Evolutionary conservation across 2,329 filamentous ascomycete genomes (phyloP), one percentile per base, ranked within the genome.

Genomic region (Scedosporium minutisporum): DNA sequence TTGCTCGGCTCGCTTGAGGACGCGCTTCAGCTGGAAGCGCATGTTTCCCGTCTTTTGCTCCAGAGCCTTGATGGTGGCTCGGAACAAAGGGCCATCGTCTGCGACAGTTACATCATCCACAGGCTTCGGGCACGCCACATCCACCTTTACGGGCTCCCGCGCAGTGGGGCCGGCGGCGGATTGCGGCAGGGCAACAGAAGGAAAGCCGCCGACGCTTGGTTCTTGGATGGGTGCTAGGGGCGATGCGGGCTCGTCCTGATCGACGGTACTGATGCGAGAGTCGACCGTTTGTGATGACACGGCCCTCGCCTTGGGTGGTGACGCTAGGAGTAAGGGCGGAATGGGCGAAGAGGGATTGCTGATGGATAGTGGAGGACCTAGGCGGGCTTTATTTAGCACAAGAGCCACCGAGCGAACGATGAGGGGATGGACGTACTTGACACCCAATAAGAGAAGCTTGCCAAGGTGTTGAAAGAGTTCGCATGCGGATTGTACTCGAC

Each of bases 21-120:
- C 90, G 71, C 95, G 96, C 75, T 99, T 99, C 87, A 97, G 97
- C 68, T 93, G 90, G 23, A 85, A 81, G 64, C 93, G 88, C 90
- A 99, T 95, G 68, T 90, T 96, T 53, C 92, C 91, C 0, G 93
- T 99, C 78, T 96, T 97, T 71, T 96, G 93, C 74, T 99, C 95
- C 29, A 97, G 78, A 0, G 93, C 89, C 73, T 97, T 97, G 82
- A 99, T 96, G 0, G 95, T 97, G 18, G 95, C 96, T 65, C 96
- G 86, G 76, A 99, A 99, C 1, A 99, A 81, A 0, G 96, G 95
- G 0, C 95, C 95, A 75, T 99, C 95, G 68, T 97, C 95, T 23
- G 89, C 87, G 23, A 89, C 84, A 65, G 88, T 87, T 75, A 91
- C 86, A 75, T 96, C 93, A 65, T 96, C 93, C 41, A 86, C 88